These are phyloP conservation scores for Pyrenochaeta sp. DNA, from an alignment of 2,329 filamentous ascomycete species.

Conservation along the genomic window DNA sequence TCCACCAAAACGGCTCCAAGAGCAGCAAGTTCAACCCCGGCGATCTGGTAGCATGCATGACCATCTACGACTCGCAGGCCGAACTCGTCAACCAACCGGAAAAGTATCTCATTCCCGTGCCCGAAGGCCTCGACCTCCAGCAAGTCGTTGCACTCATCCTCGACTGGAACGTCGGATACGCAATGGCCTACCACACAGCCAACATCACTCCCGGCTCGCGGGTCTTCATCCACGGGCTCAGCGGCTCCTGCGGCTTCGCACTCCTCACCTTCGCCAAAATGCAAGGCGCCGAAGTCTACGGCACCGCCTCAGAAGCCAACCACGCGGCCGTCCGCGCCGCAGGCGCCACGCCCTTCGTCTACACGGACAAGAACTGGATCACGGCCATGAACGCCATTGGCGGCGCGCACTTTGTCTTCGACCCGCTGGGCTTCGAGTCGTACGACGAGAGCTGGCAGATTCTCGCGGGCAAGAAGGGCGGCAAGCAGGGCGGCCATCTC, in stretches of 20 bases:
- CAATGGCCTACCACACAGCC: constrained; percentile 42
- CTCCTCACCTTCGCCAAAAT: constrained; percentile 52
- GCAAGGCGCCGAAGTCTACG: constrained; percentile 58
- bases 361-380: constrained; percentile 61
- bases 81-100: constrained; percentile 57
- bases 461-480: no score
- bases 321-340: constrained; percentile 50
- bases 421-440: constrained; percentile 60
- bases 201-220: constrained; percentile 54
- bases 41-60: constrained; percentile 37
- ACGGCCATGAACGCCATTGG: constrained; percentile 54
- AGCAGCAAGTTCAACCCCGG: constrained; percentile 32
- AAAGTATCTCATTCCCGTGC: constrained; percentile 55
- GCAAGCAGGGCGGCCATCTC: constrained; percentile 45
- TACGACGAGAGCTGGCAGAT: constrained; percentile 60
- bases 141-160: constrained; percentile 53
- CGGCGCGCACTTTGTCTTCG: constrained; percentile 54
- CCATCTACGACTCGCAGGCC: constrained; percentile 48
- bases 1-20: constrained; percentile 50
- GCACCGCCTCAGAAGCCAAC: constrained; percentile 58
- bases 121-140: constrained; percentile 50
- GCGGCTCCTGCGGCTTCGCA: constrained; percentile 59
- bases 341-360: constrained; percentile 56
- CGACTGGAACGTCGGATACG: constrained; percentile 55
- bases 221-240: constrained; percentile 61